Evolutionary conservation across 2,329 filamentous ascomycete species (phyloP), one percentile per base, ranked within the genome.

Genomic region (Phyllosticta paracitricarpa): DNA sequence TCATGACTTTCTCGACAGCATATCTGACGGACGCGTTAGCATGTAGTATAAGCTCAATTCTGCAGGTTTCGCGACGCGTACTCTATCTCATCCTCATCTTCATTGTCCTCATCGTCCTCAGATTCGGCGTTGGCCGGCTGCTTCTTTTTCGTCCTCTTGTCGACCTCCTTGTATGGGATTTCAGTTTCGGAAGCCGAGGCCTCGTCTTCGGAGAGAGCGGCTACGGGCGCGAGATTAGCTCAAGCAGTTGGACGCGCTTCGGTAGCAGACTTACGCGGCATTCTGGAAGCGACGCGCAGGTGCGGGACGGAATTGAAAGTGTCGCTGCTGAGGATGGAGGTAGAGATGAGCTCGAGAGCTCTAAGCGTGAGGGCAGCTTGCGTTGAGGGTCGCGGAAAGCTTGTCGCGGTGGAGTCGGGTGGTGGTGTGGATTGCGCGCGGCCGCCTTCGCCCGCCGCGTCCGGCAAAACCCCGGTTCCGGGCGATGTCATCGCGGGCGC

Each of bases 1-100:
- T 79, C 54, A 86, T 70, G 66, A 94, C 91, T 67, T 84, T 82
- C 70, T 93, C 88, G 4, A 94, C 89, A 14, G 89, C 82, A 67
- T 82, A 92, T 69, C 87, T 89, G 65, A 59, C 62, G 33, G 14
- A 14, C 71, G 9, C 68, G 65, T 71, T 59, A 75, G 67, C 62
- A 9, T 58, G 48, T 63, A 53, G 59, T 59, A 35, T 55, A 9
- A 19, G 17, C 9, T 51, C 30, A 10, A 40, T 5, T 10, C 6
- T 22, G 19, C 19, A 10, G 9, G 33, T 12, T 40, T 40, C 1
- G 33, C 33, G 14, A 14, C 33, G 33, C 75, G 65, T 79, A 83
- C 33, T 79, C 77, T 24, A 81, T 75, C 4, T 74, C 75, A 58
- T 69, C 72, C 9, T 75, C 72, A 0, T 69, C 70, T 1, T 69